These are phyloP conservation scores for Auriscalpium vulgare DNA, from an alignment of 768 basidiomycete genomes.

Conservation along the genomic window DNA sequence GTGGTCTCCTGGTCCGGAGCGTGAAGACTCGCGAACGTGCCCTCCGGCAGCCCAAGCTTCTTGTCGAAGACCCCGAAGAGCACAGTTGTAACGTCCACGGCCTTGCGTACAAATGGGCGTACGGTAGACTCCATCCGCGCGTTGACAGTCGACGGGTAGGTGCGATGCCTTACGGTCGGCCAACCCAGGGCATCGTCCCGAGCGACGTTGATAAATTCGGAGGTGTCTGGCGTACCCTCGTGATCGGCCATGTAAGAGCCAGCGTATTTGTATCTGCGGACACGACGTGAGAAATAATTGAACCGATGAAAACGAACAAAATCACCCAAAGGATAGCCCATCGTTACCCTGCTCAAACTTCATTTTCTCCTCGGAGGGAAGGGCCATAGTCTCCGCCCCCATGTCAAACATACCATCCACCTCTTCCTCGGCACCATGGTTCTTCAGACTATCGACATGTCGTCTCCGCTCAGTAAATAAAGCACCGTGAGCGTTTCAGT, in stretches of 20 bases:
- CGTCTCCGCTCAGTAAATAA: no score
- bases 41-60: slow-evolving; percentile 13
- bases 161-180: slow-evolving; percentile 19
- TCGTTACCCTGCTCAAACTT: slow-evolving; percentile 34
- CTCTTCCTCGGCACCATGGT: slow-evolving; percentile 31
- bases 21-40: slow-evolving; percentile 23
- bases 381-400: slow-evolving; percentile 29
- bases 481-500: no score
- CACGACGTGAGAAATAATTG: no score
- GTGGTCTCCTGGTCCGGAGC: slow-evolving; percentile 17
- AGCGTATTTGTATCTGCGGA: slow-evolving; percentile 21
- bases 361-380: slow-evolving; percentile 33
- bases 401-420: slow-evolving; percentile 31
- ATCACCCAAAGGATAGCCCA: slow-evolving; percentile 29
- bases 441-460: slow-evolving; percentile 27
- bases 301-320: background rate
- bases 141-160: slow-evolving; percentile 20
- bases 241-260: slow-evolving; percentile 25
- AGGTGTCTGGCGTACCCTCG: slow-evolving; percentile 21
- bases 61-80: slow-evolving; percentile 18
- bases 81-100: slow-evolving; percentile 16
- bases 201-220: slow-evolving; percentile 26
- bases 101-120: slow-evolving; percentile 16
- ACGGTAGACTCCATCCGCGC: slow-evolving; percentile 16
- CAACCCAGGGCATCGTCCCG: slow-evolving; percentile 27